A percentile compares a stretch with the other conserved stretches of the same genome.
Evolutionary conservation across 2,329 filamentous ascomycete genomes (phyloP).

Genomic region (Neonectria neomacrospora): DNA sequence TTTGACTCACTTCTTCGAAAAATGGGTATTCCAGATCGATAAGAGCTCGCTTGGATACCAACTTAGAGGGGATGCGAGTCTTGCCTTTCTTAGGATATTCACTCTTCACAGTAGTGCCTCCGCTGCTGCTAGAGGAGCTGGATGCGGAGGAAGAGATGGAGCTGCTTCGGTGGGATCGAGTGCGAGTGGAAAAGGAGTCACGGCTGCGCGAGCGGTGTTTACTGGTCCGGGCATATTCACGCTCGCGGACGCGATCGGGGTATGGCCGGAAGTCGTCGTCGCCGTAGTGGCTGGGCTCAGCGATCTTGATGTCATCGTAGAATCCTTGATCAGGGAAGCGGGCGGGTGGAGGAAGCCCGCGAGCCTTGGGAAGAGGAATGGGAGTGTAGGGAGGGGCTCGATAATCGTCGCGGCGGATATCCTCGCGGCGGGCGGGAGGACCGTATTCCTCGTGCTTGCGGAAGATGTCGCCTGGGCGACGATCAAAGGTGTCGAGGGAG

Average conservation of each 20-base stretch:
- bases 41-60: conserved; percentile 84
- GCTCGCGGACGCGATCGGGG: conserved; percentile 69
- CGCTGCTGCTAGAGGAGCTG: conserved; percentile 60
- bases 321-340: conserved; percentile 65
- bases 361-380: conserved; percentile 75
- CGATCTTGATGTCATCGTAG: conserved; percentile 74
- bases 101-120: conserved; percentile 64
- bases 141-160: conserved; percentile 58
- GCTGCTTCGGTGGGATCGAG: conserved; percentile 53
- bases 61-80: conserved; percentile 83
- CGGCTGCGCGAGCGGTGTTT: conserved; percentile 56
- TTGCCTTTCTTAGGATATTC: conserved; percentile 86
- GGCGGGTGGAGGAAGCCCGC: conserved; percentile 68
- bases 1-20: conserved; percentile 77
- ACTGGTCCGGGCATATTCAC: conserved; percentile 65
- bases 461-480: conserved; percentile 65
- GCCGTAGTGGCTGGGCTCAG: conserved; percentile 74
- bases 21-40: conserved; percentile 88
- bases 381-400: conserved; percentile 64
- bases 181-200: conserved; percentile 54
- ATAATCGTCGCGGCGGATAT: conserved; percentile 59
- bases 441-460: conserved; percentile 71
- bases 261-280: conserved; percentile 78
- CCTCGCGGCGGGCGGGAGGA: conserved; percentile 64
- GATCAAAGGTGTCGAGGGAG: conserved; percentile 90